Evolutionary conservation across 805 yeast species (phyloP).

Genomic region (Nakazawaea ishiwadae): DNA sequence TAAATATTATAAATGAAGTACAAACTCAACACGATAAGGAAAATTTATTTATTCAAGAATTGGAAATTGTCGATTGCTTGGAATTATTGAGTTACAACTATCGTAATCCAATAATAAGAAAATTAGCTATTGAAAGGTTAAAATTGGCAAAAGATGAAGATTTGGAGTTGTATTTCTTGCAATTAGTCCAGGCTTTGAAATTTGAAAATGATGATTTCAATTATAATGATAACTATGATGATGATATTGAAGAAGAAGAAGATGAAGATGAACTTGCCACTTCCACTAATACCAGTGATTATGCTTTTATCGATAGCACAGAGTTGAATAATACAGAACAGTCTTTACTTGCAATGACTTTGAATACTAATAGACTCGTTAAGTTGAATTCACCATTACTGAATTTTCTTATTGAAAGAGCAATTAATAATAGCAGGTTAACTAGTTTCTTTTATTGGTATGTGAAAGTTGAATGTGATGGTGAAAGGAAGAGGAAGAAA

Average conservation of each 20-base stretch:
- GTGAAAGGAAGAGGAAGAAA: slow-evolving; percentile 28
- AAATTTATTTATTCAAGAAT: slow-evolving; percentile 26
- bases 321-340: slow-evolving; percentile 3
- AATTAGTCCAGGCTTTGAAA: slow-evolving; percentile 86
- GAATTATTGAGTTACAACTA: slow-evolving; percentile 81
- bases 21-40: slow-evolving; percentile 14
- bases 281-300: slow-evolving; percentile 27
- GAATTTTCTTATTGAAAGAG: slow-evolving; percentile 68
- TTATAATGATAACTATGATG: not conserved
- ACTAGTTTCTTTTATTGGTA: slow-evolving; percentile 92
- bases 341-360: not conserved
- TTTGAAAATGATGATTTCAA: slow-evolving; percentile 46
- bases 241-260: slow-evolving; percentile 11
- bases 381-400: slow-evolving; percentile 54
- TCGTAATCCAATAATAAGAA: slow-evolving; percentile 66
- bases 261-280: slow-evolving; percentile 17
- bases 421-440: slow-evolving; percentile 57
- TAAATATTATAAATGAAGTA: slow-evolving; percentile 32
- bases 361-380: slow-evolving; percentile 16
- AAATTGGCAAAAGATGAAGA: slow-evolving; percentile 77
- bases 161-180: slow-evolving; percentile 74
- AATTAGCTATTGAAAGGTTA: slow-evolving; percentile 84
- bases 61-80: slow-evolving; percentile 38
- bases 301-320: slow-evolving; percentile 23
- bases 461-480: slow-evolving; percentile 82